Conservation (phyloP, 306 rosid species). For the Oxytropis ochrocephala region DNA sequence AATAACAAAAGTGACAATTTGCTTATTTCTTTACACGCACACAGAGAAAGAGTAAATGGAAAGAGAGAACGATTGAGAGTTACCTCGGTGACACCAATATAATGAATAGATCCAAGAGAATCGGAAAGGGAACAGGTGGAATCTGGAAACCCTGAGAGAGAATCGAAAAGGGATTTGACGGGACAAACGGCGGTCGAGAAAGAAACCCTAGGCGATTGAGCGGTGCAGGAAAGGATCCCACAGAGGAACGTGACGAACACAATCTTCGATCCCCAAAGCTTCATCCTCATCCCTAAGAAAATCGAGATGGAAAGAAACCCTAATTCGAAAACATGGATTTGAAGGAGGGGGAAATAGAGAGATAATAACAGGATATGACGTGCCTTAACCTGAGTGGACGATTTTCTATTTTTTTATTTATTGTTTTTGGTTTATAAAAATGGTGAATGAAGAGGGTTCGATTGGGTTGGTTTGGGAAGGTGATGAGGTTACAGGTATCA, state of each 20-base stretch:
- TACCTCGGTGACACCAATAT: conserved; percentile 71
- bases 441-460: too few relatives aligned
- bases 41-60: background rate
- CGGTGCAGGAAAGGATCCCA: conserved; percentile 32
- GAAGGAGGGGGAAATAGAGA: background rate
- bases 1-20: background rate
- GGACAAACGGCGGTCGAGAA: conserved; percentile 36
- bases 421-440: background rate
- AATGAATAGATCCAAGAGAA: conserved; percentile 34
- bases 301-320: conserved; percentile 16
- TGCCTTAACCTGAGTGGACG: conserved; percentile 23
- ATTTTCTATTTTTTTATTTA: background rate
- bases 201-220: conserved; percentile 33
- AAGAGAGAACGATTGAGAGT: background rate
- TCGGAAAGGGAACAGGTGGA: conserved; percentile 30
- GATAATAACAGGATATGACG: conserved; percentile 24
- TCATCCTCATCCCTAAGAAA: conserved; percentile 36
- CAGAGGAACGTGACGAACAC: conserved; percentile 28
- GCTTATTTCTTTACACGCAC: background rate
- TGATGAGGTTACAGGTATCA: background rate
- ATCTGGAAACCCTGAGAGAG: conserved; percentile 45
- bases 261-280: conserved; percentile 48
- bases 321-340: conserved; percentile 21
- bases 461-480: background rate
- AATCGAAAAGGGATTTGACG: conserved; percentile 35